Conservation (phyloP, 805 yeast species). For the Ogataea degrootiae region DNA sequence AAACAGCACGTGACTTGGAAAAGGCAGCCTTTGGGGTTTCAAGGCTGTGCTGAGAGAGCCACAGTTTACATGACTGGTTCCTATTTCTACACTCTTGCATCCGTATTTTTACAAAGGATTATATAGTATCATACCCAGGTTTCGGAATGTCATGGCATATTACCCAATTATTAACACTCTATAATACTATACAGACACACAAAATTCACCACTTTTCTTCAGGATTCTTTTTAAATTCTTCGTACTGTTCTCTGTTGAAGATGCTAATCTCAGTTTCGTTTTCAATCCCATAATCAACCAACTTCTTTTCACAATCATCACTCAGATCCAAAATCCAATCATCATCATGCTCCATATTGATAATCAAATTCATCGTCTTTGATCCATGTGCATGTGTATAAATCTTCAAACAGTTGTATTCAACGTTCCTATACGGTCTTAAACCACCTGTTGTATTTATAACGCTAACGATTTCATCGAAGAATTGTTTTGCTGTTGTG, state of each 20-base stretch:
- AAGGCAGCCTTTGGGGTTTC: too few species aligned
- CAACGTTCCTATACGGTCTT: constrained; percentile 78
- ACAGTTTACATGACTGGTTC: too few species aligned
- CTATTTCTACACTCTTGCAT: too few species aligned
- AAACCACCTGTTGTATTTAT: constrained; percentile 57
- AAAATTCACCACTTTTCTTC: constrained; percentile 76
- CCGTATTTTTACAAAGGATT: too few species aligned
- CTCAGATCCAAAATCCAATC: constrained; percentile 57
- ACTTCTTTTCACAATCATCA: constrained; percentile 34
- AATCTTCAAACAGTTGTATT: constrained; percentile 71
- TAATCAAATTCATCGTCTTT: constrained; percentile 86
- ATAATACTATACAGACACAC: neutral
- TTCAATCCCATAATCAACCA: constrained; percentile 52
- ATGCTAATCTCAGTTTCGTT: constrained; percentile 91
- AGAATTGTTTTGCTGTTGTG: constrained; percentile 61
- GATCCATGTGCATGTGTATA: constrained; percentile 95
- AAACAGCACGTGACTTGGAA: too few species aligned
- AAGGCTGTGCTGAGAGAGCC: too few species aligned
- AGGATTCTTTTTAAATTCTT: constrained; percentile 70
- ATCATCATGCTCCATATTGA: constrained; percentile 81
- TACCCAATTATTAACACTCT: too few species aligned
- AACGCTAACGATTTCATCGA: constrained; percentile 42
- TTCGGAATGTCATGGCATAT: too few species aligned
- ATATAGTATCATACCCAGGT: too few species aligned
- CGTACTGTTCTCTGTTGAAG: constrained; percentile 67